Evolutionary conservation across 2,329 filamentous ascomycete genomes (phyloP), one percentile per base, ranked within the genome.

Genomic region (Ascochyta koolunga): DNA sequence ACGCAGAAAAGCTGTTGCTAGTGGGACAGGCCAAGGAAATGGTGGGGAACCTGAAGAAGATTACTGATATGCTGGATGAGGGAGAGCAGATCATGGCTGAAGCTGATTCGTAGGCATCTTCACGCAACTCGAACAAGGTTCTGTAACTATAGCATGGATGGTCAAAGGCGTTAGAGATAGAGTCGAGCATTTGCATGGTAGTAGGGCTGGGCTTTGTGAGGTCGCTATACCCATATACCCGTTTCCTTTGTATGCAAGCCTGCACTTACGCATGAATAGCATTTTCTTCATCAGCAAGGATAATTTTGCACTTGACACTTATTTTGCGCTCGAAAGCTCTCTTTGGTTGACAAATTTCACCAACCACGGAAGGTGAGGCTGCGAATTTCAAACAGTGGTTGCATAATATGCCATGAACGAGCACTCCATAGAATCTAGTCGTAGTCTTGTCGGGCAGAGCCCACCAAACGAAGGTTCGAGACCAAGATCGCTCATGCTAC

Each of bases 1-100:
- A 99, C 73, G 95, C 95, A 18, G 95, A 99, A 86, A 99, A 98
- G 78, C 74, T 99, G 71, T 77, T 99, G 66, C 82, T 99, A 27
- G 90, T 96, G 13, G 93, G 91, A 2, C 87, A 96, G 68, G 96
- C 93, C 37, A 85, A 86, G 70, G 90, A 88, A 68, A 87, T 97
- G 84, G 87, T 97, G 66, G 84, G 83, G 60, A 93, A 97, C 75
- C 68, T 98, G 74, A 87, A 88, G 70, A 90, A 88, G 74, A 90
- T 99, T 46, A 90, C 90, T 59, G 89, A 91, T 62, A 81, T 97
- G 75, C 77, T 99, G 69, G 93, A 99, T 76, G 95, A 99, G 74
- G 92, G 91, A 1, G 95, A 99, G 80, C 89, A 95, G 75, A 79
- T 96, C 62, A 89, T 96, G 83, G 86, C 86, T 40, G 90, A 93